Conservation (phyloP, 108 stramenopile species). For the Nitzschia sp. region DNA sequence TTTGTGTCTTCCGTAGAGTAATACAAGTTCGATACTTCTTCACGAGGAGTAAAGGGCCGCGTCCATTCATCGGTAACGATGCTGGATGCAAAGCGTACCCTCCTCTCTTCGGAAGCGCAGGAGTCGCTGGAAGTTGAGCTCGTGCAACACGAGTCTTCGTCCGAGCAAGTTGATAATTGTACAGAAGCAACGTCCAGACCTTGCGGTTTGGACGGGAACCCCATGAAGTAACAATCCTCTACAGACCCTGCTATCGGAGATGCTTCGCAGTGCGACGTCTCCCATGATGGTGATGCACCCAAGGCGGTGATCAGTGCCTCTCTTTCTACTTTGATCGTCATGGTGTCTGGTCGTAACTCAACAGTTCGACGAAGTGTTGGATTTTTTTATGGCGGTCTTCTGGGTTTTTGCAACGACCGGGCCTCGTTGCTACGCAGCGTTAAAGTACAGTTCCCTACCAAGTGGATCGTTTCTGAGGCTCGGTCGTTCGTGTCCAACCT, state of each 20-base stretch:
- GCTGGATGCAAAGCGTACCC: conserved; percentile 63
- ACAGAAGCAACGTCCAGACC: conserved; percentile 10
- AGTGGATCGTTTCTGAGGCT: too few relatives aligned
- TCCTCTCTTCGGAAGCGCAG: conserved; percentile 35
- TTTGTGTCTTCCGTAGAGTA: conserved; percentile 74
- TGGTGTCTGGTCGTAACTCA: conserved; percentile 25
- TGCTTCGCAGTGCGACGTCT: conserved; percentile 23
- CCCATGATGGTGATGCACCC: conserved; percentile 32
- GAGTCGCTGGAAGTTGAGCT: conserved; percentile 46
- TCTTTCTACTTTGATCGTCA: conserved; percentile 77
- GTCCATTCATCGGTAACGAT: conserved; percentile 75
- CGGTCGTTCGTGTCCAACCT: too few relatives aligned
- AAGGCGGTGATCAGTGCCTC: conserved; percentile 57
- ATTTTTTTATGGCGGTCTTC: too few relatives aligned
- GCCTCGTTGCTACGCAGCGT: too few relatives aligned
- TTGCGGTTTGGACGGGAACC: conserved; percentile 25
- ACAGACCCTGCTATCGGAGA: conserved; percentile 15
- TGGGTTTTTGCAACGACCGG: too few relatives aligned
- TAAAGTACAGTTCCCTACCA: too few relatives aligned
- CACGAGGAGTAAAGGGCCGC: conserved; percentile 52
- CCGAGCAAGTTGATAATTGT: conserved; percentile 11
- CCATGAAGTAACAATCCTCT: conserved; percentile 34
- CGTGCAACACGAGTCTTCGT: conserved; percentile 49
- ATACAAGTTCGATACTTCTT: conserved; percentile 49
- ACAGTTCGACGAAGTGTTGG: too few relatives aligned